Evolutionary conservation across 495 filamentous ascomycete species (phyloP), one percentile per base, ranked within the genome.

Genomic region (Friedmanniomyces endolithicus): DNA sequence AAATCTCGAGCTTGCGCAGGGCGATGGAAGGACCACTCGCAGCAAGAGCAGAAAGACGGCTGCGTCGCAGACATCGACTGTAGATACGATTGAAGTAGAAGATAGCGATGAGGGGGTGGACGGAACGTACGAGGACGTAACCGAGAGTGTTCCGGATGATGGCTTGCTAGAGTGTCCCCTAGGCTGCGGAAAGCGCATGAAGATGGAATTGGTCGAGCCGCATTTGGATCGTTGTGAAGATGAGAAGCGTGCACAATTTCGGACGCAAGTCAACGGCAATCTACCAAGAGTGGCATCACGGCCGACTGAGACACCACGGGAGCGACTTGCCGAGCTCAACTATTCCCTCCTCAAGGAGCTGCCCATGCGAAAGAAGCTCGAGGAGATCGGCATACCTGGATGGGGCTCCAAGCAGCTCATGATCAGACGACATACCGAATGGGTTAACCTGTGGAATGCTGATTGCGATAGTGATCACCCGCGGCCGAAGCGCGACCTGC

Each of bases 361-460:
- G 0, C 75, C 75, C 7, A 74, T 99, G 31, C 79, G 82, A 25
- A 88, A 85, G 60, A 96, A 95, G 68, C 70, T 97, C 7, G 62
- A 69, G 39, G 88, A 95, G 2, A 73, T 92, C 1, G 90, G 90
- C n/a, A 79, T 99, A 48, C 83, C 88, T 0, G 74, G 77, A 6
- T 70, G 64, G 59, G 92, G 92, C 2, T 63, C 78, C 0, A 78
- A 78, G 39, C 71, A 74, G 39, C 71, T 87, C 8, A 67, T 97
- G 24, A 82, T 92, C 63, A 78, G 75, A 60, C 78, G 92, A 54
- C 89, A 97, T 60, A 86, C 78, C 0, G 92, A 99, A 70, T 99
- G 89, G 89, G 74, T 90, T 60, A 96, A 90, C 41, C 65, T 97
- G 24, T 96, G 87, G 83, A 99, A 99, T 66, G 87, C 94, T 14